A percentile compares a stretch with the other conserved stretches of the same genome.
Evolutionary conservation across 768 basidiomycete genomes (phyloP).

Genomic region (Mycena capillaripes): DNA sequence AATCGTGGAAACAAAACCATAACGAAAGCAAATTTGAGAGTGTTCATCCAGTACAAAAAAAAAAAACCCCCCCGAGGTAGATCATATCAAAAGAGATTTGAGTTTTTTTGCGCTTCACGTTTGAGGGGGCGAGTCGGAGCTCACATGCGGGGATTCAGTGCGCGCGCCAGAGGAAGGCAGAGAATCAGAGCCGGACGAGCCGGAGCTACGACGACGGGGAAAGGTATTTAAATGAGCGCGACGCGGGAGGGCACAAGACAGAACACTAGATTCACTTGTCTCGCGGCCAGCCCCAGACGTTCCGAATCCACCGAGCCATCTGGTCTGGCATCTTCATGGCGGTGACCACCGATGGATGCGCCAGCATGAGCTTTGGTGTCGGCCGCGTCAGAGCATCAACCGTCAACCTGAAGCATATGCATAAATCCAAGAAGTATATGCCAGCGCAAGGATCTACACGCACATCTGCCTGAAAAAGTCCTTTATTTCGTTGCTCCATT

Average conservation of each 20-base stretch:
- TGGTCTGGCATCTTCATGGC: slow-evolving; percentile 87
- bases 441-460: slow-evolving; percentile 42
- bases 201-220: background rate
- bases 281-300: slow-evolving; percentile 85
- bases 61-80: background rate
- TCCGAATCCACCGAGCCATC: slow-evolving; percentile 90
- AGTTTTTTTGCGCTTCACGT: background rate
- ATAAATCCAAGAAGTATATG: slow-evolving; percentile 34
- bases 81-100: background rate
- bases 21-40: slow-evolving; percentile 17
- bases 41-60: slow-evolving; percentile 11
- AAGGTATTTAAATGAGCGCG: background rate
- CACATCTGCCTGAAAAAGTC: slow-evolving; percentile 91
- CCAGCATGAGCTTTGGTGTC: slow-evolving; percentile 85
- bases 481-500: slow-evolving; percentile 91
- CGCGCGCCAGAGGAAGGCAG: slow-evolving; percentile 17
- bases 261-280: slow-evolving; percentile 56
- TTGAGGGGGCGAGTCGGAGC: background rate
- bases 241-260: background rate
- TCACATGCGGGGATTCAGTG: background rate
- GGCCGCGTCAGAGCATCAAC: slow-evolving; percentile 79
- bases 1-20: too few species aligned
- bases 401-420: slow-evolving; percentile 66
- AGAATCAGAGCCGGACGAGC: slow-evolving; percentile 20
- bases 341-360: slow-evolving; percentile 85